Conservation (phyloP, 805 yeast genomes). For the Suhomyces faveliae region DNA sequence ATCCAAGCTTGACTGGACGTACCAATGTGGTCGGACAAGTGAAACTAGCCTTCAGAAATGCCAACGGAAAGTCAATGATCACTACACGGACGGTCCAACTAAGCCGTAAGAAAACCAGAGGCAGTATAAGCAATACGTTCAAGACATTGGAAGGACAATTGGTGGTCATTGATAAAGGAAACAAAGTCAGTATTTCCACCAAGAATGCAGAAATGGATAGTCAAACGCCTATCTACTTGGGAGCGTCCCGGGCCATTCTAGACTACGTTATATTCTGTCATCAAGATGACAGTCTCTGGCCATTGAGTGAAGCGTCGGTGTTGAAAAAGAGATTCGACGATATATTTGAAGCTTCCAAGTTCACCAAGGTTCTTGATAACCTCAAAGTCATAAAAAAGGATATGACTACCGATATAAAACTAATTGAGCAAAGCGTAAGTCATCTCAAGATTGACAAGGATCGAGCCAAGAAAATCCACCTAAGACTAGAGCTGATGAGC, state of each 20-base stretch:
- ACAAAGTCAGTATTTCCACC: slow-evolving; percentile 71
- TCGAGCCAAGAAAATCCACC: slow-evolving; percentile 60
- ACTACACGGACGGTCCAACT: slow-evolving; percentile 84
- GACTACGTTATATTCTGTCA: slow-evolving; percentile 96
- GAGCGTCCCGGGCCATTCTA: slow-evolving; percentile 82
- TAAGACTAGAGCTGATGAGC: slow-evolving; percentile 45
- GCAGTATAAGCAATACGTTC: slow-evolving; percentile 53
- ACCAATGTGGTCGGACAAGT: slow-evolving; percentile 85
- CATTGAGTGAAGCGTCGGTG: slow-evolving; percentile 84
- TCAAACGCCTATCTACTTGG: slow-evolving; percentile 78
- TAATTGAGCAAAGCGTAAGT: slow-evolving; percentile 74
- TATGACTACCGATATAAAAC: slow-evolving; percentile 67
- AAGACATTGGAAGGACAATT: slow-evolving; percentile 91
- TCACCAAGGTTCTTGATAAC: slow-evolving; percentile 83
- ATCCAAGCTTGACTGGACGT: slow-evolving; percentile 77
- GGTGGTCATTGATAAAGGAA: slow-evolving; percentile 61
- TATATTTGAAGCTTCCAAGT: slow-evolving; percentile 91
- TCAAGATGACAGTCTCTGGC: slow-evolving; percentile 97
- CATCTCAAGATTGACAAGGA: slow-evolving; percentile 73
- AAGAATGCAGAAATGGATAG: slow-evolving; percentile 76
- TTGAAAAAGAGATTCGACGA: slow-evolving; percentile 94
- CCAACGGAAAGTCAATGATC: slow-evolving; percentile 75
- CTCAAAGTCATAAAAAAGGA: slow-evolving; percentile 77
- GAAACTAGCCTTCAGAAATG: slow-evolving; percentile 76
- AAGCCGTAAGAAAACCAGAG: slow-evolving; percentile 49